Evolutionary conservation across 1,284 basidiomycete species (phyloP).

Genomic region (Ceratobasidium sp.): DNA sequence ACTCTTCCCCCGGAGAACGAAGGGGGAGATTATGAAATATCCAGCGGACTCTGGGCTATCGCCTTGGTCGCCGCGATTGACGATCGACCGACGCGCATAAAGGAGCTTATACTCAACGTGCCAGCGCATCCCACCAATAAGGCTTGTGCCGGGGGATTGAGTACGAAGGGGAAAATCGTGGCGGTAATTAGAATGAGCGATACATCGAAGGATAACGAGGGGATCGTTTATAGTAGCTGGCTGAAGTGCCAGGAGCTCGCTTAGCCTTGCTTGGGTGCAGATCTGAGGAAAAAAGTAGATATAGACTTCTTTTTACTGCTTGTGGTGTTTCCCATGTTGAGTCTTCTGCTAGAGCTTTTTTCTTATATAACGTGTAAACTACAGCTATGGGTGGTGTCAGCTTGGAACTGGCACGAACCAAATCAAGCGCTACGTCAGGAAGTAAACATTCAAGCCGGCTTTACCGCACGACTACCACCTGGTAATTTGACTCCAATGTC

Average conservation of each 20-base stretch:
- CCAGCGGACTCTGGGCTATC: background rate
- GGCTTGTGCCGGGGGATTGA: background rate
- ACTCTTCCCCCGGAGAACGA: background rate
- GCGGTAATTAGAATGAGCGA: background rate
- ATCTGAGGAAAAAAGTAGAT: background rate
- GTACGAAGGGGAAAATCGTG: background rate
- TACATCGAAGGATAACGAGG: background rate
- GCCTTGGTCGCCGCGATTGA: background rate
- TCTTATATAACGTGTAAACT: background rate
- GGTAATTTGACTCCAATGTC: background rate
- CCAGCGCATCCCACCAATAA: background rate
- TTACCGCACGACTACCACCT: background rate
- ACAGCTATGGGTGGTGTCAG: too few species aligned
- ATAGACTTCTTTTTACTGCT: too few species aligned
- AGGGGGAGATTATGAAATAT: background rate
- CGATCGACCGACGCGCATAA: background rate
- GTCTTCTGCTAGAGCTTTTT: too few species aligned
- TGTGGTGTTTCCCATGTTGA: too few species aligned
- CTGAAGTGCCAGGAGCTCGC: background rate
- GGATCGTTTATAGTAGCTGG: background rate
- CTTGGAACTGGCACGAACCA: conserved; percentile 1
- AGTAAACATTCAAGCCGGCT: too few species aligned
- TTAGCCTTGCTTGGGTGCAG: background rate
- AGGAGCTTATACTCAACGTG: background rate
- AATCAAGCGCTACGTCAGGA: background rate